Evolutionary conservation across 192 early-diverging fungal species (phyloP).

Genomic region (Kappamyces sp.): DNA sequence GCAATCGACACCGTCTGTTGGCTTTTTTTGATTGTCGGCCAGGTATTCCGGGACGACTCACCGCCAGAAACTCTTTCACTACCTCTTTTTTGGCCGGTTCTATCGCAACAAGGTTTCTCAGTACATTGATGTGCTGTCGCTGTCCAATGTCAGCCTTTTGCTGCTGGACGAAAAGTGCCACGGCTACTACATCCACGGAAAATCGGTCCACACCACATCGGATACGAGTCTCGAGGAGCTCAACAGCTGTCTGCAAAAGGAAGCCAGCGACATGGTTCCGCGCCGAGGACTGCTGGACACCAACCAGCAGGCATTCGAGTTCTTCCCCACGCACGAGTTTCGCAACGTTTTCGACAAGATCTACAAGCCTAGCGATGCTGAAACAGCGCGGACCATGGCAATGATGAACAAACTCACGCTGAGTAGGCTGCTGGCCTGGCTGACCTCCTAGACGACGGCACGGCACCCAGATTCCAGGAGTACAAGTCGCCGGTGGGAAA

Average conservation of each 20-base stretch:
- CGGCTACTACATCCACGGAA: constrained; percentile 54
- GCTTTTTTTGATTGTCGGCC: constrained; percentile 26
- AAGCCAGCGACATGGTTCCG: constrained; percentile 49
- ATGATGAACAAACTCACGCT: constrained; percentile 4
- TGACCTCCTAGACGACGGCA: neutral
- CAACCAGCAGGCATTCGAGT: constrained; percentile 46
- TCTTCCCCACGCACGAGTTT: constrained; percentile 35
- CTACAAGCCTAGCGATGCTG: constrained; percentile 24
- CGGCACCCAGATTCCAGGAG: neutral
- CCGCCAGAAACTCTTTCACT: constrained; percentile 19
- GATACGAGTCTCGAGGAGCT: constrained; percentile 43
- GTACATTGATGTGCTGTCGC: constrained; percentile 45
- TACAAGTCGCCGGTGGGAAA: constrained; percentile 14
- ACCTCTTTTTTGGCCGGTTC: constrained; percentile 36
- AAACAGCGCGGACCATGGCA: neutral
- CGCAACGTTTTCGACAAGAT: constrained; percentile 39
- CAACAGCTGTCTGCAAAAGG: constrained; percentile 35
- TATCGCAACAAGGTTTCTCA: constrained; percentile 45
- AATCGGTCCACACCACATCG: constrained; percentile 36
- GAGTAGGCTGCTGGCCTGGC: constrained; percentile 8
- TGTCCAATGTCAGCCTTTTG: constrained; percentile 45
- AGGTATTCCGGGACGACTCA: constrained; percentile 22
- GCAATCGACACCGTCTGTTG: constrained; percentile 34
- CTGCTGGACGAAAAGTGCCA: constrained; percentile 51
- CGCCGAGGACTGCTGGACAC: constrained; percentile 40